These are phyloP conservation scores for Spergularia marina DNA, from an alignment of 148 eudicot genomes.

Conservation along the genomic window DNA sequence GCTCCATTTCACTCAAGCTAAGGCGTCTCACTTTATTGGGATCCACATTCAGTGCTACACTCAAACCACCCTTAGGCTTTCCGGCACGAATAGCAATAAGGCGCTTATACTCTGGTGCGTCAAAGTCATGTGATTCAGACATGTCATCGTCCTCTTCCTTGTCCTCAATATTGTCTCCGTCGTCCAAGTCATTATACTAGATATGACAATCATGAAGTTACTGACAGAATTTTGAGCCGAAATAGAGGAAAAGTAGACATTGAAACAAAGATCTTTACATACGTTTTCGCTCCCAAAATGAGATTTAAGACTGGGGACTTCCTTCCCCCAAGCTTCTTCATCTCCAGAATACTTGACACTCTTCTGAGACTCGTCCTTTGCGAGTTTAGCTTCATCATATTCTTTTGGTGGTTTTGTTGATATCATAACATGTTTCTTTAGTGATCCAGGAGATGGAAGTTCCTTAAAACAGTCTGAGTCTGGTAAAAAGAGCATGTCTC, in stretches of 20 bases:
- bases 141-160: constrained; percentile 41
- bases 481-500: constrained; percentile 65
- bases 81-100: constrained; percentile 79
- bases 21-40: constrained; percentile 69
- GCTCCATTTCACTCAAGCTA: constrained; percentile 75
- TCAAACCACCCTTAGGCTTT: constrained; percentile 67
- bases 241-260: not conserved
- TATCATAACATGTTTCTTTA: constrained; percentile 62
- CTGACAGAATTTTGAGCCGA: constrained; percentile 10
- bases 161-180: constrained; percentile 43
- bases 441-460: constrained; percentile 75
- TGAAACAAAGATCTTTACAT: not conserved
- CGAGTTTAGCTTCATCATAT: constrained; percentile 48
- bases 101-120: constrained; percentile 57
- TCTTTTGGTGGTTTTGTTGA: constrained; percentile 95
- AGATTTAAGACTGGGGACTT: constrained; percentile 40
- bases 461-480: constrained; percentile 58
- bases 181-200: constrained; percentile 41
- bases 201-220: constrained; percentile 10
- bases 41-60: constrained; percentile 52
- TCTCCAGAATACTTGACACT: constrained; percentile 36
- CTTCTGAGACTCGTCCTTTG: constrained; percentile 36
- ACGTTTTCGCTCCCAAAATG: constrained; percentile 41
- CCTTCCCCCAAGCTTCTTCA: constrained; percentile 78
- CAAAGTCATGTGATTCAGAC: constrained; percentile 32